Evolutionary conservation across 805 yeast species (phyloP).

Genomic region (Kodamaea nitidulidarum): DNA sequence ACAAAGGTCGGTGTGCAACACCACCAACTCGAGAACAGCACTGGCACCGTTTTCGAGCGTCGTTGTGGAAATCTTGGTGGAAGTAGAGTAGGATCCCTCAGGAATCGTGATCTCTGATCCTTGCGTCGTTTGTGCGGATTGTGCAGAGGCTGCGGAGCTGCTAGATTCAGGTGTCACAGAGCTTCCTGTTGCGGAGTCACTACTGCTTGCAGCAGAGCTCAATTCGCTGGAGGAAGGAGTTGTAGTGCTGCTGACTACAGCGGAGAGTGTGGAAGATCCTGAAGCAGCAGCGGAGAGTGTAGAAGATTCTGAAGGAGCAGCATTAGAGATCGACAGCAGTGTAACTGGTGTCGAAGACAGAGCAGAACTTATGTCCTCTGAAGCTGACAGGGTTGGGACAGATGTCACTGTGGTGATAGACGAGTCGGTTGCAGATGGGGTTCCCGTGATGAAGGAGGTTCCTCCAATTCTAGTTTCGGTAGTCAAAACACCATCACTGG

Average conservation of each 20-base stretch:
- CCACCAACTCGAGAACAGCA: conserved; percentile 10
- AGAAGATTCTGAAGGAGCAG: neutral
- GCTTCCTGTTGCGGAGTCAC: neutral
- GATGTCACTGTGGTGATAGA: conserved; percentile 7
- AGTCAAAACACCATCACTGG: conserved; percentile 28
- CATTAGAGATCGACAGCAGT: too few relatives aligned
- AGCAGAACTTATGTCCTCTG: neutral
- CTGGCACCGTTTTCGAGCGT: conserved; percentile 7
- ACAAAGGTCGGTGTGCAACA: conserved; percentile 11
- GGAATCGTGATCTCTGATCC: conserved; percentile 2
- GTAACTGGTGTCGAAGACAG: too few relatives aligned
- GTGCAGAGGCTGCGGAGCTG: conserved; percentile 4
- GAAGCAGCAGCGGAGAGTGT: too few relatives aligned
- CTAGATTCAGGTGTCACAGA: neutral
- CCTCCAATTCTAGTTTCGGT: conserved; percentile 23
- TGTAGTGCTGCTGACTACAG: too few relatives aligned
- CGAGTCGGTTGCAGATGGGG: conserved; percentile 9
- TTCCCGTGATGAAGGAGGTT: conserved; percentile 9
- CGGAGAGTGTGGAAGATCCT: too few relatives aligned
- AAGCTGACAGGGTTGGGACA: neutral
- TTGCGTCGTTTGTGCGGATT: conserved; percentile 3
- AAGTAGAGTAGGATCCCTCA: conserved; percentile 9
- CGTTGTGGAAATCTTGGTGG: conserved; percentile 10
- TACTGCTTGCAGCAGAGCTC: too few relatives aligned
- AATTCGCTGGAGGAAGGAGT: too few relatives aligned